Percentiles rank a stretch among this genome's conserved stretches.
phyloP scores from a whole-genome alignment of 306 rosid species.

The Psophocarpus tetragonolobus region DNA sequence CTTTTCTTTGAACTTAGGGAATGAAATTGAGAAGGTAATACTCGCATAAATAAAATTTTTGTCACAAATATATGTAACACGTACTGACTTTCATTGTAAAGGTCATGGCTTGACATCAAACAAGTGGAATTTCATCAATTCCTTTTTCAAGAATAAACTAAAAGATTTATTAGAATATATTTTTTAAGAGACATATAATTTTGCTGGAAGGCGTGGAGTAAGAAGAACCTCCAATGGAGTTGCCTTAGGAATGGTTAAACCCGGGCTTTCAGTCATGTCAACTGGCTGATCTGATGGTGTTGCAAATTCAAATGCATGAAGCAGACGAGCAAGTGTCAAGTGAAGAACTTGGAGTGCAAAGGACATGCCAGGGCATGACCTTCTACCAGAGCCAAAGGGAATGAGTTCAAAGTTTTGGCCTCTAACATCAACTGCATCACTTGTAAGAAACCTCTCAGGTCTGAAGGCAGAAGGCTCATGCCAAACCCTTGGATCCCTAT shows the following conservation, averaged over 20 bases:
- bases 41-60: neutral
- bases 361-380: slow-evolving; percentile 58
- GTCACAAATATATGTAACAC: neutral
- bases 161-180: neutral
- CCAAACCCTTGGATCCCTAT: slow-evolving; percentile 62
- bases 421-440: slow-evolving; percentile 39
- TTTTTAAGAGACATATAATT: slow-evolving; percentile 36
- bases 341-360: slow-evolving; percentile 57
- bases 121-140: neutral
- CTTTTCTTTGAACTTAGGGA: neutral
- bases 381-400: slow-evolving; percentile 63
- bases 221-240: slow-evolving; percentile 51
- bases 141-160: neutral
- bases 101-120: neutral
- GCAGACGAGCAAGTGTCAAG: slow-evolving; percentile 51
- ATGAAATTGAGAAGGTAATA: neutral
- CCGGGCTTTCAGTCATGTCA: slow-evolving; percentile 57
- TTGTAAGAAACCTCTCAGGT: slow-evolving; percentile 55
- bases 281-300: slow-evolving; percentile 35
- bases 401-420: slow-evolving; percentile 57
- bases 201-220: slow-evolving; percentile 48
- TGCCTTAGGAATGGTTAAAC: slow-evolving; percentile 54
- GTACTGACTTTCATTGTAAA: neutral
- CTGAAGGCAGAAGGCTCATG: slow-evolving; percentile 41
- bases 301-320: slow-evolving; percentile 52